These are phyloP conservation scores for Neurospora tetraspora DNA, from an alignment of 495 filamentous ascomycete species.

Conservation along the genomic window DNA sequence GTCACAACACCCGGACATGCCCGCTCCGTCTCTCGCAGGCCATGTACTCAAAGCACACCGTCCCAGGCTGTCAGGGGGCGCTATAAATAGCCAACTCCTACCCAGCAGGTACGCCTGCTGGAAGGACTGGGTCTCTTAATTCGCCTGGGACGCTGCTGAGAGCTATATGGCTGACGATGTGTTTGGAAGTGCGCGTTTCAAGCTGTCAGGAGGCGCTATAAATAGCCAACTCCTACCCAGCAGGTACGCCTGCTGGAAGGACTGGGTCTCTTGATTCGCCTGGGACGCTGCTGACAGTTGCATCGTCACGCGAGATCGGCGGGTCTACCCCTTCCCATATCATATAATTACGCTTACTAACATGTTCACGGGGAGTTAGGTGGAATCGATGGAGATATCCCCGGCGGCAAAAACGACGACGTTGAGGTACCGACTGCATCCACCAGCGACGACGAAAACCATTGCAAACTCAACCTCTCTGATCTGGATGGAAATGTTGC, in stretches of 20 bases:
- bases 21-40: neutral
- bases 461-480: neutral
- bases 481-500: neutral
- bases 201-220: neutral
- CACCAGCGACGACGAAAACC: neutral
- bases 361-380: neutral
- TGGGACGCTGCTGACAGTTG: neutral
- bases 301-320: neutral
- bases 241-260: neutral
- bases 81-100: no score
- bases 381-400: neutral
- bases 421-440: neutral
- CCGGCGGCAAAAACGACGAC: neutral
- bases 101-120: no score
- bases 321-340: neutral
- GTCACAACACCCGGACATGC: neutral
- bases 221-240: neutral
- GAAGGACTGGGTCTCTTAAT: neutral
- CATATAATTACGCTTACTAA: neutral
- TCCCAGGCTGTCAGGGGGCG: neutral
- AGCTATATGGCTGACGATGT: neutral
- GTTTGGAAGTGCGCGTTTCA: neutral
- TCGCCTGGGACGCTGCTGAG: neutral
- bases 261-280: neutral
- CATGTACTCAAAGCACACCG: neutral